Evolutionary conservation across 495 filamentous ascomycete genomes (phyloP).

Genomic region (Xylaria cubensis): DNA sequence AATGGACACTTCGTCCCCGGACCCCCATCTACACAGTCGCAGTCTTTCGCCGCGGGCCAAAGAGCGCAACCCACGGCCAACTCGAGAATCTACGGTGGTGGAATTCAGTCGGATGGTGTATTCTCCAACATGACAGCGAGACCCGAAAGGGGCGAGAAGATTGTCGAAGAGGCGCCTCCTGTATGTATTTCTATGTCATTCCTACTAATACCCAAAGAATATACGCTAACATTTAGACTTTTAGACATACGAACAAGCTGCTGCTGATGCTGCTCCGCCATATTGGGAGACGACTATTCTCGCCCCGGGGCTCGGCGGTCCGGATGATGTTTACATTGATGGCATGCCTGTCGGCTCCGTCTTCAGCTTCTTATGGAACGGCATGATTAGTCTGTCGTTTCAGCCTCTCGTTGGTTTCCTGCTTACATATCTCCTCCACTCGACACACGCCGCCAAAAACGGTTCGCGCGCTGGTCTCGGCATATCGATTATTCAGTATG

Average conservation of each 20-base stretch:
- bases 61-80: conserved; percentile 43
- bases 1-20: conserved; percentile 21
- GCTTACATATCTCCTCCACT: conserved; percentile 96
- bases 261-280: conserved; percentile 92
- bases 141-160: conserved; percentile 82
- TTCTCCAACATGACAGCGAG: conserved; percentile 95
- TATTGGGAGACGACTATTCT: conserved; percentile 99
- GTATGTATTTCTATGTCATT: conserved; percentile 60
- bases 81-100: conserved; percentile 64
- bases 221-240: conserved; percentile 7
- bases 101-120: conserved; percentile 84
- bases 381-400: conserved; percentile 98
- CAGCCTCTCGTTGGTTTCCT: conserved; percentile 90
- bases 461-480: conserved; percentile 93
- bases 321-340: conserved; percentile 95
- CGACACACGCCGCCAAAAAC: conserved; percentile 97
- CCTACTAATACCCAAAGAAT: background rate
- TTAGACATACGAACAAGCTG: conserved; percentile 97
- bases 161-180: conserved; percentile 87
- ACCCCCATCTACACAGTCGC: conserved; percentile 29
- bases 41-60: conserved; percentile 33
- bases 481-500: conserved; percentile 94
- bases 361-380: conserved; percentile 98
- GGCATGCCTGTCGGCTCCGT: conserved; percentile 94
- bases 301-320: conserved; percentile 79